Evolutionary conservation across 768 basidiomycete species (phyloP).

Genomic region (Collybia sordida): DNA sequence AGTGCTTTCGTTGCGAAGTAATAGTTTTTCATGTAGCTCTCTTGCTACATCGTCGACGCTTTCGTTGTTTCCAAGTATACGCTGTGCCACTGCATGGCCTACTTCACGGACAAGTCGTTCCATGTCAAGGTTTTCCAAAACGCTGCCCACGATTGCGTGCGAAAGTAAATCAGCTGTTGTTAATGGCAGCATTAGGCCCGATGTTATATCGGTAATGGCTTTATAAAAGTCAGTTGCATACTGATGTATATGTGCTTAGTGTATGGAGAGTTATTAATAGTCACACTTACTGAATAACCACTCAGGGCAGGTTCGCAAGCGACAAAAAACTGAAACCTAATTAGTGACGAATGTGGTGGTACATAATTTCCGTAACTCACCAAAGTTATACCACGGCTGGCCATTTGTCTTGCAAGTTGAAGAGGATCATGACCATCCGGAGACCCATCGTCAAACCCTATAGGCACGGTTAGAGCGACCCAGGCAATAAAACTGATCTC

Average conservation of each 20-base stretch:
- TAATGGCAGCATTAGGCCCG: constrained; percentile 93
- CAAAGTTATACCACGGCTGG: constrained; percentile 84
- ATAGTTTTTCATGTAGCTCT: constrained; percentile 88
- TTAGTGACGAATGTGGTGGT: constrained; percentile 8
- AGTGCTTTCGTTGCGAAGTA: constrained; percentile 93
- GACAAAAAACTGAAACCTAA: constrained; percentile 81
- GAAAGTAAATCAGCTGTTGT: constrained; percentile 93
- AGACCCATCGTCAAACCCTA: constrained; percentile 92
- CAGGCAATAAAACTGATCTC: constrained; percentile 9
- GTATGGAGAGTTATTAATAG: constrained; percentile 8
- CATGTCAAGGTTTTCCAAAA: constrained; percentile 98
- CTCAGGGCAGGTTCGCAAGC: constrained; percentile 96
- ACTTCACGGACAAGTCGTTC: constrained; percentile 94
- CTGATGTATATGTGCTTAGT: constrained; percentile 31
- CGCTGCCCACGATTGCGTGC: constrained; percentile 95
- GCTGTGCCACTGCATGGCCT: constrained; percentile 87
- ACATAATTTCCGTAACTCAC: constrained; percentile 41
- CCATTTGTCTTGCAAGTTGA: constrained; percentile 86
- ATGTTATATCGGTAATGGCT: constrained; percentile 90
- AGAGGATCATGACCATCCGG: constrained; percentile 94
- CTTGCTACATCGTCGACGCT: constrained; percentile 96
- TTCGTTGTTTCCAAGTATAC: constrained; percentile 90
- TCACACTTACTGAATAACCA: constrained; percentile 73
- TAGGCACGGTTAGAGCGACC: constrained; percentile 13
- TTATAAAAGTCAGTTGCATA: constrained; percentile 94